These are phyloP conservation scores for Sclerotinia borealis DNA, from an alignment of 2,329 filamentous ascomycete species.

Conservation along the genomic window DNA sequence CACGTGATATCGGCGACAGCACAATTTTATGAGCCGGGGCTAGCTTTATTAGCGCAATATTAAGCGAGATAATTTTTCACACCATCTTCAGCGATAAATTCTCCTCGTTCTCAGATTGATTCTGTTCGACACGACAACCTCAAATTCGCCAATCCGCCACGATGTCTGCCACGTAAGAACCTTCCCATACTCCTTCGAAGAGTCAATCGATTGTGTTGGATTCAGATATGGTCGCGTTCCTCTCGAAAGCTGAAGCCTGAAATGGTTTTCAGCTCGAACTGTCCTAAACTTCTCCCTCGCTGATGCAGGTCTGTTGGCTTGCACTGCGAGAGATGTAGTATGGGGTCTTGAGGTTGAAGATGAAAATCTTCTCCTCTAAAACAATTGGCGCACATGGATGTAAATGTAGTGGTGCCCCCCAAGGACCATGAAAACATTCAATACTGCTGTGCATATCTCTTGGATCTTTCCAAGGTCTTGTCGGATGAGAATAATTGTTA, in stretches of 20 bases:
- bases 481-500: conserved; percentile 57
- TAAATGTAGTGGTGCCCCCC: conserved; percentile 30
- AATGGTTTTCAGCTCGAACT: conserved; percentile 70
- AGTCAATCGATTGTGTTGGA: conserved; percentile 27
- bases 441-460: conserved; percentile 38
- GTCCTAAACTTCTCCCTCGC: conserved; percentile 59
- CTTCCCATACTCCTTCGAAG: conserved; percentile 20
- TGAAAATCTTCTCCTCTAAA: conserved; percentile 66
- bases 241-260: conserved; percentile 57
- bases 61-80: conserved; percentile 7
- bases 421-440: conserved; percentile 19
- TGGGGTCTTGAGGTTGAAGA: conserved; percentile 77
- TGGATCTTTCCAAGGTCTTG: conserved; percentile 61
- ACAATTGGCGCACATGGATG: conserved; percentile 53
- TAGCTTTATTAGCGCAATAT: not conserved
- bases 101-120: not conserved
- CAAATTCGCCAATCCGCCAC: conserved; percentile 41
- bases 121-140: conserved; percentile 25
- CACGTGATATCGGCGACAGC: not conserved
- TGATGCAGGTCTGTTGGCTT: conserved; percentile 43
- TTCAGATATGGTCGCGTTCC: conserved; percentile 65
- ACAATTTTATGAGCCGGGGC: not conserved
- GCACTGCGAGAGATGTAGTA: conserved; percentile 52
- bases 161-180: conserved; percentile 43
- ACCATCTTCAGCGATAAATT: not conserved